Evolutionary conservation across 768 basidiomycete genomes (phyloP), one percentile per base, ranked within the genome.

Genomic region (Gloeopeniophorella convolvens): DNA sequence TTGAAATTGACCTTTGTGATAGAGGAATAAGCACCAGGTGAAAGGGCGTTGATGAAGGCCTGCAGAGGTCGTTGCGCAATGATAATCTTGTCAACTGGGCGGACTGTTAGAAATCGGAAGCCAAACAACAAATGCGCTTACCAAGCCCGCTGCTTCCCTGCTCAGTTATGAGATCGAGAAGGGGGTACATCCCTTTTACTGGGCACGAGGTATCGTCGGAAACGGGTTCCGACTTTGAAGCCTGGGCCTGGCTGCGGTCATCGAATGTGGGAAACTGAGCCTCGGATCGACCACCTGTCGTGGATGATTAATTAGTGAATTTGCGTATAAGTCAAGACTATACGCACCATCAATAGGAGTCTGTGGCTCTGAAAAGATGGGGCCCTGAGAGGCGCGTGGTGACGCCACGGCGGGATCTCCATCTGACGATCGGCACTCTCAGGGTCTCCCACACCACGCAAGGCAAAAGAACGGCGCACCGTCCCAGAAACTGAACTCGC

Each of bases 11-110:
- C 75, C 52, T 71, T 76, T 2, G 76, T 80, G 42, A 80, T 65
- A 0, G 77, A 76, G 1, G 57, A 52, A 56, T 79, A 82, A 4
- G 82, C 72, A 1, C 76, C 73, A 0, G 80, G 77, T 33, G 58
- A 67, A 8, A 80, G 39, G 15, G 59, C 59, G 43, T 81, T 76
- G 57, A 78, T 70, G 43, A 82, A 72, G 2, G 65, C 54, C 51
- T 66, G 64, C 11, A 83, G 63, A 3, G 77, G 73, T 2, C 70
- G 64, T 59, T 80, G 77, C 2, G 69, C 67, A 24, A 83, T 83
- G 61, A 83, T 75, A 27, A 83, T 72, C 59, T 83, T 83, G 56
- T 81, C 79, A 32, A 80, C 80, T 80, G 51, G 15, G 15, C 21
- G 28, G 18, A 15, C 13, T 13, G 23, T 54, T 15, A 54, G 36